phyloP scores from a whole-genome alignment of 2,329 filamentous ascomycete species.

The Chaetomiaceae sp. region DNA sequence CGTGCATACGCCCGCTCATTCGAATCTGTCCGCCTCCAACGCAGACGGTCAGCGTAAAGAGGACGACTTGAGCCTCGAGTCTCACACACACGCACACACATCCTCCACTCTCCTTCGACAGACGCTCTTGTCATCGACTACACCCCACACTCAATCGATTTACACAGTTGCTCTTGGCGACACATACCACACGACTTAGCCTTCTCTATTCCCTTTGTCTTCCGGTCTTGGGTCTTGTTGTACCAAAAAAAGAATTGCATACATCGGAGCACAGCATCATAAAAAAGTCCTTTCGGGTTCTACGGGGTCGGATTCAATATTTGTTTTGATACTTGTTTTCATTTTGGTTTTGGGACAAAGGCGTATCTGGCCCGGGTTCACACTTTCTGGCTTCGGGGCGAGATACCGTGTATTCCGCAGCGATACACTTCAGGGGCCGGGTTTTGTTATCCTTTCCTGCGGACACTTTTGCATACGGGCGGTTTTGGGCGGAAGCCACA shows the following conservation, averaged over 20 bases:
- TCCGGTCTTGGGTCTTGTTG: conserved; percentile 23
- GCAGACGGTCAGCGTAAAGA: conserved; percentile 52
- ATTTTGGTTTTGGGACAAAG: background rate
- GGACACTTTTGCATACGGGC: conserved; percentile 7
- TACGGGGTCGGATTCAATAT: conserved; percentile 10
- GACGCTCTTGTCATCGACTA: conserved; percentile 17
- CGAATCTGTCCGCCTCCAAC: conserved; percentile 67
- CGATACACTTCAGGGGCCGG: conserved; percentile 14
- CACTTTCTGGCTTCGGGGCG: background rate
- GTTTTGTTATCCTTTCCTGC: conserved; percentile 11
- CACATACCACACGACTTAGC: conserved; percentile 23
- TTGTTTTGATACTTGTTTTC: conserved; percentile 1
- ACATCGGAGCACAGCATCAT: conserved; percentile 31
- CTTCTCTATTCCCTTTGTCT: conserved; percentile 24
- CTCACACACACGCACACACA: too few relatives aligned
- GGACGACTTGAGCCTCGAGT: conserved; percentile 17
- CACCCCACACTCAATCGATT: conserved; percentile 24
- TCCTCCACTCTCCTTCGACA: conserved; percentile 4
- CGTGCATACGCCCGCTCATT: conserved; percentile 84
- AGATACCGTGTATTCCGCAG: conserved; percentile 15
- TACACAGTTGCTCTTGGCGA: conserved; percentile 17
- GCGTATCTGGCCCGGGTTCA: conserved; percentile 7
- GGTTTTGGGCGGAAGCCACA: conserved; percentile 2
- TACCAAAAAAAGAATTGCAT: conserved; percentile 29
- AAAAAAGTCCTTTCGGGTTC: conserved; percentile 27